Conservation (phyloP, 169 alveolate species). For the Cryptosporidium xiaoi region DNA sequence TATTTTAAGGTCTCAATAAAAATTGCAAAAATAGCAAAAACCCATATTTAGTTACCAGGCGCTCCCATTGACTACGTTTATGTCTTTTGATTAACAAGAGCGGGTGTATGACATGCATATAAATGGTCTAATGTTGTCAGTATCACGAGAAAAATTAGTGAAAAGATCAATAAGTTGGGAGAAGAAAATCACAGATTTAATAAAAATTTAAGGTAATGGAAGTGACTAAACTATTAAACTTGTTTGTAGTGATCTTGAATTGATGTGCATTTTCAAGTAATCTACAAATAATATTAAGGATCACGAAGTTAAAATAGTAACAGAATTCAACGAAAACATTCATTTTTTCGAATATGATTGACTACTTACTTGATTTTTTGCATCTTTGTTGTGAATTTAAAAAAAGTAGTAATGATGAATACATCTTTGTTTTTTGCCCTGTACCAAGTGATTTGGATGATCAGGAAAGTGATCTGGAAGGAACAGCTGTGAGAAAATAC, state of each 20-base stretch:
- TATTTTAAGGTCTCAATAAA: no score
- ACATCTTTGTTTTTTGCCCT: conserved; percentile 55
- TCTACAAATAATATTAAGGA: background rate
- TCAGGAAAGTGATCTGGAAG: conserved; percentile 12
- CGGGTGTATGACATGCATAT: conserved; percentile 16
- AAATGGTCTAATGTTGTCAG: background rate
- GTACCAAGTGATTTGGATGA: conserved; percentile 53
- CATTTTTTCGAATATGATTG: background rate
- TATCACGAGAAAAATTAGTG: no score
- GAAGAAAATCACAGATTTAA: no score
- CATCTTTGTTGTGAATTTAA: conserved; percentile 27
- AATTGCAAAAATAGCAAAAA: no score
- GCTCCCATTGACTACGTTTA: background rate
- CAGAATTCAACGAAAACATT: no score
- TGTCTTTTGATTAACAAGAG: background rate
- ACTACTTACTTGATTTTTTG: conserved; percentile 4
- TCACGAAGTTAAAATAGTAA: background rate
- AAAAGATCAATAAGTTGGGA: no score
- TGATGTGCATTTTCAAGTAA: no score
- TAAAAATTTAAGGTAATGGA: no score
- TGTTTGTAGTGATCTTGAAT: no score
- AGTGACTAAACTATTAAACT: no score
- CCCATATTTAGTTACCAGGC: conserved; percentile 4
- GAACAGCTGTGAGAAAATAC: conserved; percentile 4
- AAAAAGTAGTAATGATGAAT: conserved; percentile 39